These are phyloP conservation scores for Malassezia psittaci DNA, from an alignment of 1,284 basidiomycete genomes.

Conservation along the genomic window DNA sequence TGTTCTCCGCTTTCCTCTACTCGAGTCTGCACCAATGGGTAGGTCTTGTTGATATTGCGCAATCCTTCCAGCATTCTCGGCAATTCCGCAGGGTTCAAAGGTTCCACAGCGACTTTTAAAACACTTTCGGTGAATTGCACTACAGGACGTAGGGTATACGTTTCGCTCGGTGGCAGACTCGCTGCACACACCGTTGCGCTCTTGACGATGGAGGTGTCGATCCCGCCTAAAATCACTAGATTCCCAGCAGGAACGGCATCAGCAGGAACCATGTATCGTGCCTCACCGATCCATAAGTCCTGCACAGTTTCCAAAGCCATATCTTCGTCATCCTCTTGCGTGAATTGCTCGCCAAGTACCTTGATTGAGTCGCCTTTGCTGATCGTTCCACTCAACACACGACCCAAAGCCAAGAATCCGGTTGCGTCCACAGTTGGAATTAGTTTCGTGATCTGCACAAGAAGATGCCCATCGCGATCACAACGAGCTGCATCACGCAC, in stretches of 20 bases:
- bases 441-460: conserved; percentile 85
- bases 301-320: conserved; percentile 81
- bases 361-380: conserved; percentile 73
- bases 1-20: conserved; percentile 98
- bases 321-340: conserved; percentile 95
- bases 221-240: conserved; percentile 78
- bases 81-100: conserved; percentile 89
- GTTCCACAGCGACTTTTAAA: conserved; percentile 97
- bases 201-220: conserved; percentile 88
- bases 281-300: conserved; percentile 77
- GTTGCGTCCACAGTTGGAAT: conserved; percentile 92
- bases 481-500: conserved; percentile 71
- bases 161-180: conserved; percentile 55
- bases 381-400: conserved; percentile 84
- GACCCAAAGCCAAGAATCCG: conserved; percentile 87
- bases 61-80: conserved; percentile 97
- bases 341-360: conserved; percentile 94
- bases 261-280: conserved; percentile 81
- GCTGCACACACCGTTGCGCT: conserved; percentile 65
- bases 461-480: conserved; percentile 72
- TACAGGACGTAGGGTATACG: conserved; percentile 88
- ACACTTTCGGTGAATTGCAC: conserved; percentile 93
- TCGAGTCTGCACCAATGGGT: conserved; percentile 84
- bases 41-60: conserved; percentile 93
- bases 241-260: conserved; percentile 84